These are phyloP conservation scores for Fusarium piperis DNA, from an alignment of 2,329 filamentous ascomycete genomes.

Conservation along the genomic window DNA sequence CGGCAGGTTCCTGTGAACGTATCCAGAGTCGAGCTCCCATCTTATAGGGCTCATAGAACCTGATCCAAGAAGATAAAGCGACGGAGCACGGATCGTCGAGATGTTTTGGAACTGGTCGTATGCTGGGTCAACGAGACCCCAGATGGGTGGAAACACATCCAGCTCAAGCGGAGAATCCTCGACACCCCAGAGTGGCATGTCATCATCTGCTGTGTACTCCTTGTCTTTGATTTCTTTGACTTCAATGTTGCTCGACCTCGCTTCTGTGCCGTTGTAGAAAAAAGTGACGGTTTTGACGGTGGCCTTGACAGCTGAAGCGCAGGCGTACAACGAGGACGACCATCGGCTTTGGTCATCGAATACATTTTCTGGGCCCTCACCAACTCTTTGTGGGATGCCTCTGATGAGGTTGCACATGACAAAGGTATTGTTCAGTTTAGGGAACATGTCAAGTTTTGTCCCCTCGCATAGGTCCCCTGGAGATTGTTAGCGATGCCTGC, in stretches of 20 bases:
- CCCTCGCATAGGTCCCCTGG: slow-evolving; percentile 33
- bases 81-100: slow-evolving; percentile 8
- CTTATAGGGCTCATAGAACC: background rate
- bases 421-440: slow-evolving; percentile 55
- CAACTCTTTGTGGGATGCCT: slow-evolving; percentile 49
- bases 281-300: slow-evolving; percentile 57
- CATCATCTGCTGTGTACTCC: slow-evolving; percentile 42
- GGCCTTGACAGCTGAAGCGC: slow-evolving; percentile 52
- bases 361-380: slow-evolving; percentile 46
- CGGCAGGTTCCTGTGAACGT: background rate
- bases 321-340: slow-evolving; percentile 54
- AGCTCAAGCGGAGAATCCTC: slow-evolving; percentile 36
- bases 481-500: background rate
- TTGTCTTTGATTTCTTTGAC: slow-evolving; percentile 50
- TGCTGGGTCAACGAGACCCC: slow-evolving; percentile 20
- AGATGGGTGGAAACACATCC: slow-evolving; percentile 13
- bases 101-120: slow-evolving; percentile 19
- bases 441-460: slow-evolving; percentile 41
- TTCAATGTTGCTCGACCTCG: slow-evolving; percentile 45
- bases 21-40: background rate
- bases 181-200: slow-evolving; percentile 46
- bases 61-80: slow-evolving; percentile 13
- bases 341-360: slow-evolving; percentile 53
- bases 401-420: slow-evolving; percentile 53
- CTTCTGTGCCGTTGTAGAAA: slow-evolving; percentile 49